Evolutionary conservation across 352 stramenopile genomes (phyloP).

Genomic region (Pythium sukuiense): DNA sequence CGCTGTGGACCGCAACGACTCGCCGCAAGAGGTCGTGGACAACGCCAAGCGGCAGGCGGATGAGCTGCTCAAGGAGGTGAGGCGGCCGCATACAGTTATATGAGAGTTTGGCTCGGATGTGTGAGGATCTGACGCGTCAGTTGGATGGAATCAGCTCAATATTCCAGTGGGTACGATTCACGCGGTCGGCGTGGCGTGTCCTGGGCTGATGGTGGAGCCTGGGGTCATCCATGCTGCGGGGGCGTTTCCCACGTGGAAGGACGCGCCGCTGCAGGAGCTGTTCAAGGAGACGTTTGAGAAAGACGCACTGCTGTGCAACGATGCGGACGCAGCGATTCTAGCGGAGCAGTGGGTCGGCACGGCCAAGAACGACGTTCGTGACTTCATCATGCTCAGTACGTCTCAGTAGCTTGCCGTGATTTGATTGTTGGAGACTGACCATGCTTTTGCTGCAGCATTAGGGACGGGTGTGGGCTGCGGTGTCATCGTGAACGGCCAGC

Average conservation of each 20-base stretch:
- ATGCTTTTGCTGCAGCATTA: conserved; percentile 39
- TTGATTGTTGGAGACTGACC: background rate
- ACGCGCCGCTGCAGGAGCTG: conserved; percentile 62
- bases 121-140: too few relatives aligned
- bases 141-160: conserved; percentile 27
- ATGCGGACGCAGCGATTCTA: conserved; percentile 78
- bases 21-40: conserved; percentile 52
- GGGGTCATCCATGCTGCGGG: conserved; percentile 64
- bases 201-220: conserved; percentile 46
- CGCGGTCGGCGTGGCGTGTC: conserved; percentile 61
- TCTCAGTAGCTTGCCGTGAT: background rate
- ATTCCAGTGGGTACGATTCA: conserved; percentile 28
- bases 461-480: conserved; percentile 76
- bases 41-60: conserved; percentile 43
- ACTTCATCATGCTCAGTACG: conserved; percentile 87
- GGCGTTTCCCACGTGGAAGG: conserved; percentile 70
- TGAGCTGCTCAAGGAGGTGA: conserved; percentile 45
- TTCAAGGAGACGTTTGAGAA: conserved; percentile 41
- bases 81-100: background rate
- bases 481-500: conserved; percentile 57
- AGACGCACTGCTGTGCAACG: conserved; percentile 63
- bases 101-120: too few relatives aligned
- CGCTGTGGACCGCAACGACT: conserved; percentile 38
- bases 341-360: conserved; percentile 81
- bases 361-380: conserved; percentile 52